phyloP scores from a whole-genome alignment of 495 filamentous ascomycete species.

The Tuber brumale region DNA sequence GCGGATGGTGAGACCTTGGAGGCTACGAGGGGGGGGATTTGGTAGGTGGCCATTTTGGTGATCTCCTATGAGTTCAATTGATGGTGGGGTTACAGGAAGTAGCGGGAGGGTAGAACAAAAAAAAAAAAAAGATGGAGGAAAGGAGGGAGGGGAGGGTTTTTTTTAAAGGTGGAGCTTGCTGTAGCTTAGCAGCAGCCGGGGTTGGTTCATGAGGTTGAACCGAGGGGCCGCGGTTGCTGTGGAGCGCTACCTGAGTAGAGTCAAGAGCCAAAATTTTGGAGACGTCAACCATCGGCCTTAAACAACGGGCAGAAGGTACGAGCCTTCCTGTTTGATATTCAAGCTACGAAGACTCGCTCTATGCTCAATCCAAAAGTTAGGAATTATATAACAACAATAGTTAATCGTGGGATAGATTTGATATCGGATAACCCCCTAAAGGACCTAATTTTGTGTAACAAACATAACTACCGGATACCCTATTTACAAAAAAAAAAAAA shows the following conservation, averaged over 20 bases:
- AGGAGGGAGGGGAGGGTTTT: not conserved
- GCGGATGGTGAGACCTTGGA: slow-evolving; percentile 37
- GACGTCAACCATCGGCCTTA: not conserved
- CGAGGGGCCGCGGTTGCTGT: not conserved
- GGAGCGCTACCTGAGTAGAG: not conserved
- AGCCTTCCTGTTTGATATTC: not conserved
- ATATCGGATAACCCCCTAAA: not conserved
- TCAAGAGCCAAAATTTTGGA: not conserved
- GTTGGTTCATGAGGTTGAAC: not conserved
- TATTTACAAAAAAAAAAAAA: slow-evolving; percentile 1
- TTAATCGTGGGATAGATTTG: not conserved
- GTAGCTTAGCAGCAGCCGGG: not conserved
- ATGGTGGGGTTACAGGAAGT: not conserved
- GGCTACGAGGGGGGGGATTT: slow-evolving; percentile 36
- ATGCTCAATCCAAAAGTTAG: not conserved
- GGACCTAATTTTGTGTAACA: not conserved
- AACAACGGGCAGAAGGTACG: not conserved
- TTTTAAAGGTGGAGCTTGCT: not conserved
- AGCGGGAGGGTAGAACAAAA: not conserved
- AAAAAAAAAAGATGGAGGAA: not conserved
- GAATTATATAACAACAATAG: not conserved
- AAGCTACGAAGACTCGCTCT: not conserved
- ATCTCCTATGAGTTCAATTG: slow-evolving; percentile 40
- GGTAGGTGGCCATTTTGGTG: slow-evolving; percentile 24
- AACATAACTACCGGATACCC: not conserved